Conservation (phyloP, 1,284 basidiomycete genomes). For the Ceratobasidium sp. region DNA sequence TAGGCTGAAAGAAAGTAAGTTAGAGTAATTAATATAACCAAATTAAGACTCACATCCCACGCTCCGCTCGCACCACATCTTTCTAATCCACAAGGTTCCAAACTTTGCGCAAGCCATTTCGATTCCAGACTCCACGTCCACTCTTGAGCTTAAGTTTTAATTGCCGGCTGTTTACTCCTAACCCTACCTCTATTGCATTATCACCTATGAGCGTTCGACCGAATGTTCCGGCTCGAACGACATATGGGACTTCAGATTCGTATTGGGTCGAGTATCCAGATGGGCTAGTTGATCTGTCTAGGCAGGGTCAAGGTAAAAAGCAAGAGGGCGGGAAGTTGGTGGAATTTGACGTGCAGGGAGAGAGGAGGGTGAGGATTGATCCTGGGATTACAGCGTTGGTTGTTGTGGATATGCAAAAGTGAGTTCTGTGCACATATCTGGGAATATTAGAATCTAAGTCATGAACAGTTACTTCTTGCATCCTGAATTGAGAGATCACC, state of each 20-base stretch:
- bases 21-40: too few species aligned
- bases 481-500: constrained; percentile 66
- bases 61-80: too few species aligned
- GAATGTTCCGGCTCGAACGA: constrained; percentile 3
- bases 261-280: constrained; percentile 77
- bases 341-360: constrained; percentile 65
- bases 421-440: constrained; percentile 44
- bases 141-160: too few species aligned
- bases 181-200: too few species aligned
- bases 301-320: background rate
- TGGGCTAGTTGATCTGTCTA: constrained; percentile 68
- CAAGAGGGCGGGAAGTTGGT: constrained; percentile 60
- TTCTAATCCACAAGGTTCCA: too few species aligned
- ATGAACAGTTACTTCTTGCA: constrained; percentile 69
- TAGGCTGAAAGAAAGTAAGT: too few species aligned
- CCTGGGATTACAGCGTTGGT: constrained; percentile 65
- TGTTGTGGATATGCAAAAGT: constrained; percentile 81
- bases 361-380: constrained; percentile 63
- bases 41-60: too few species aligned
- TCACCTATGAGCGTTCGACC: constrained; percentile 33
- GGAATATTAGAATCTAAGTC: background rate
- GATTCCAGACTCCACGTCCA: too few species aligned
- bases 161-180: too few species aligned
- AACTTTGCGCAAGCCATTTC: too few species aligned
- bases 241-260: constrained; percentile 47